Evolutionary conservation across 768 basidiomycete species (phyloP).

Genomic region (Daedaleopsis sinensis): DNA sequence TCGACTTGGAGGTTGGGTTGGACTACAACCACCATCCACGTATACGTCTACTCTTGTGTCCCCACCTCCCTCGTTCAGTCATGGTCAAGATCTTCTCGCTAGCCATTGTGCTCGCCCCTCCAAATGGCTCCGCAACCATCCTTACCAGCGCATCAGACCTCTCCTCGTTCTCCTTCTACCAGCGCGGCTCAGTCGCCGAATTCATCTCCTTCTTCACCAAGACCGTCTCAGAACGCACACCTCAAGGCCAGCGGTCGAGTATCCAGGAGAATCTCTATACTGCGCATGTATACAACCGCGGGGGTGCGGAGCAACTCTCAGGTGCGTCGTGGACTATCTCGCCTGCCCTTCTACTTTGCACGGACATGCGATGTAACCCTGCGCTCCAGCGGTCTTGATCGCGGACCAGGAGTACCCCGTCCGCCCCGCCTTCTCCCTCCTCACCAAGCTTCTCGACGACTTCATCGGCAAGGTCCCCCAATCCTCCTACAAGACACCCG

Average conservation of each 20-base stretch:
- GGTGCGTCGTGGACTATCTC: slow-evolving; percentile 53
- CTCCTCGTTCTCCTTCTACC: slow-evolving; percentile 93
- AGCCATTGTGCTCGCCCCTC: slow-evolving; percentile 69
- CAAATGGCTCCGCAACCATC: slow-evolving; percentile 61
- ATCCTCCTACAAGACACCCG: slow-evolving; percentile 63
- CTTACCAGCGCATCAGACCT: slow-evolving; percentile 78
- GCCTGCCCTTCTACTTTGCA: not conserved
- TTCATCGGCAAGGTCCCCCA: slow-evolving; percentile 81
- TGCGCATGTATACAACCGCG: slow-evolving; percentile 91
- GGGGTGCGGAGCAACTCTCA: slow-evolving; percentile 82
- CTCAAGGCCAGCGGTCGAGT: slow-evolving; percentile 87
- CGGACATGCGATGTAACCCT: too few relatives aligned
- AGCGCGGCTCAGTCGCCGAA: slow-evolving; percentile 83
- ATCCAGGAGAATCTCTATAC: slow-evolving; percentile 93
- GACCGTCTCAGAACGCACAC: slow-evolving; percentile 89
- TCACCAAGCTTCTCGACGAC: slow-evolving; percentile 93
- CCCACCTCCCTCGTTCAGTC: not conserved
- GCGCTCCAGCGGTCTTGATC: slow-evolving; percentile 76
- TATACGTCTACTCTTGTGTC: not conserved
- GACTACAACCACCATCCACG: too few relatives aligned
- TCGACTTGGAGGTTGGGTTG: too few relatives aligned
- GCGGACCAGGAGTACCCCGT: slow-evolving; percentile 97
- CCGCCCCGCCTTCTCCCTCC: slow-evolving; percentile 92
- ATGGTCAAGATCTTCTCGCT: slow-evolving; percentile 88
- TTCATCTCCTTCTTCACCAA: slow-evolving; percentile 94